Evolutionary conservation across 345 rosid genomes (phyloP).

Genomic region (Eucalyptus shirleyi): DNA sequence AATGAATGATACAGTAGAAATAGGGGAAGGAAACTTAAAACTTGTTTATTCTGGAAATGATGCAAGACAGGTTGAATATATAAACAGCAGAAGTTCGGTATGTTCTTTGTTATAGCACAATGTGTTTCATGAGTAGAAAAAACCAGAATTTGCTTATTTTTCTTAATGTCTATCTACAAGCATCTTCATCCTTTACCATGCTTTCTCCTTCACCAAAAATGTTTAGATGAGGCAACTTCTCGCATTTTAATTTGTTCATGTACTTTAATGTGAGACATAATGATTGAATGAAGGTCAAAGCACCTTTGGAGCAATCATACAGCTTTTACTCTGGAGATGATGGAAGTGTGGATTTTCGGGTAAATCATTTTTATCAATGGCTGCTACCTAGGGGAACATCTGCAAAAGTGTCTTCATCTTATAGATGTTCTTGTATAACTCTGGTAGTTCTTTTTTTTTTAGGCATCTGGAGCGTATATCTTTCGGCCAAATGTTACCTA

Average conservation of each 20-base stretch:
- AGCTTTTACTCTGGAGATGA: slow-evolving; percentile 60
- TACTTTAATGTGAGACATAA: not conserved
- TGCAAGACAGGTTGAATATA: not conserved
- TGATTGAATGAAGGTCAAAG: slow-evolving; percentile 39
- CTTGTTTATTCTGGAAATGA: not conserved
- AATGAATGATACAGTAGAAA: not conserved
- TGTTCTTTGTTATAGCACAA: not conserved
- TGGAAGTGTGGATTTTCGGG: slow-evolving; percentile 25
- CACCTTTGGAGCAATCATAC: slow-evolving; percentile 50
- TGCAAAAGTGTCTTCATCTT: not conserved
- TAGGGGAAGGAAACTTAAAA: not conserved
- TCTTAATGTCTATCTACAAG: not conserved
- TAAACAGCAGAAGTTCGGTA: not conserved
- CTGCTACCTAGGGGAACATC: not conserved
- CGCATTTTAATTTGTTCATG: not conserved
- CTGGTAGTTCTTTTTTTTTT: not conserved
- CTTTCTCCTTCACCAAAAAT: not conserved
- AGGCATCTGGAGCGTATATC: slow-evolving; percentile 88
- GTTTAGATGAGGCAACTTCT: not conserved
- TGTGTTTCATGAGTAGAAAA: not conserved
- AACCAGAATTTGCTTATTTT: not conserved
- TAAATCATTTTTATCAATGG: not conserved
- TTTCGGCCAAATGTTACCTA: slow-evolving; percentile 87
- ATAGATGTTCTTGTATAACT: not conserved
- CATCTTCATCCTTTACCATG: not conserved